phyloP scores from a whole-genome alignment of 208 protist genomes.

The Crithidia brevicula region DNA sequence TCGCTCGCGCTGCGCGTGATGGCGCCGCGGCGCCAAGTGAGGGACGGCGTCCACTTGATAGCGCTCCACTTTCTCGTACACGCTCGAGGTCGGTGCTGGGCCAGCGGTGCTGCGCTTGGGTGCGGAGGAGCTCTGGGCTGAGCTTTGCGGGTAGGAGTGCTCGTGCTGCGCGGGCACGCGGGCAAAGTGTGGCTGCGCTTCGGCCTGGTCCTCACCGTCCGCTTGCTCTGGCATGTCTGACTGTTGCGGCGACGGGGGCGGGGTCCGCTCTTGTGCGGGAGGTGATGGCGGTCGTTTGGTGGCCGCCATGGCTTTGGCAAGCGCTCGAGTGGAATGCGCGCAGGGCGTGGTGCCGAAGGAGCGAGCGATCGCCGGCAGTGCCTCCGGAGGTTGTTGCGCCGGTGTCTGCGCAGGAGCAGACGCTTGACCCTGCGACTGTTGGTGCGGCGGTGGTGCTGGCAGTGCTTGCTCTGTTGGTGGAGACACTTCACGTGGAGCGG shows the following conservation, averaged over 20 bases:
- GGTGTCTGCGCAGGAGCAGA: neutral
- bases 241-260: neutral
- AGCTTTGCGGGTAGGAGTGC: neutral
- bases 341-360: slow-evolving; percentile 19
- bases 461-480: neutral
- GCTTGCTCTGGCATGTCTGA: neutral
- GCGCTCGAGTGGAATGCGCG: slow-evolving; percentile 23
- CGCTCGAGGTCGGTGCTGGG: neutral
- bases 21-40: neutral
- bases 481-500: neutral
- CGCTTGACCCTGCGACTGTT: neutral
- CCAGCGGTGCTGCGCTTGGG: neutral
- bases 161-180: neutral
- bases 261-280: no score
- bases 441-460: neutral
- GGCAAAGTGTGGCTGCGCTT: neutral
- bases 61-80: slow-evolving; percentile 10
- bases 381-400: no score
- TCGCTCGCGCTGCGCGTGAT: neutral
- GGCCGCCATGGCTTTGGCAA: slow-evolving; percentile 19
- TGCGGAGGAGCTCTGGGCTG: slow-evolving; percentile 2
- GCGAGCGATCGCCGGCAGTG: neutral
- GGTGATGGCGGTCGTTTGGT: neutral
- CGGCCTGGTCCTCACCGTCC: neutral
- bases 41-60: neutral